phyloP scores from a whole-genome alignment of 2,329 filamentous ascomycete species.

The Eurotiales sp. region DNA sequence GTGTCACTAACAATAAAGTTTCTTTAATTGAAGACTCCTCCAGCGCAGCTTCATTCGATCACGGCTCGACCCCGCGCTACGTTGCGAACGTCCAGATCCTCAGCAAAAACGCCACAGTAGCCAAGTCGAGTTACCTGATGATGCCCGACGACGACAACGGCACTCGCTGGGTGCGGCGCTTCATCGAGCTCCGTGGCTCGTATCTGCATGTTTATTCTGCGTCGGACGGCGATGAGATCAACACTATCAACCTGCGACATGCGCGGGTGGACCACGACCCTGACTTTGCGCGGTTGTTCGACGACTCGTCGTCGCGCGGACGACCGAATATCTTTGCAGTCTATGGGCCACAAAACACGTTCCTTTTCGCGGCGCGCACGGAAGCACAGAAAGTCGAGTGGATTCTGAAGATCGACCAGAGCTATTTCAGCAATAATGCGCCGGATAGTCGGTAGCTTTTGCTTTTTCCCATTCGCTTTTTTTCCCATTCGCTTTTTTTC shows the following conservation, averaged over 20 bases:
- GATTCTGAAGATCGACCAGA: slow-evolving; percentile 93
- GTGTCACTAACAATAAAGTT: slow-evolving; percentile 23
- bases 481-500: not conserved
- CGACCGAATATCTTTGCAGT: slow-evolving; percentile 82
- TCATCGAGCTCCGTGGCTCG: slow-evolving; percentile 84
- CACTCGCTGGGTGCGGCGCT: slow-evolving; percentile 84
- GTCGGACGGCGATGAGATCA: slow-evolving; percentile 83
- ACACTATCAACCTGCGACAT: slow-evolving; percentile 82
- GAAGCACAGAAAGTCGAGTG: slow-evolving; percentile 94
- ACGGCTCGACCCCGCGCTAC: slow-evolving; percentile 56
- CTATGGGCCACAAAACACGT: slow-evolving; percentile 91
- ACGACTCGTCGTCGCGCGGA: slow-evolving; percentile 44
- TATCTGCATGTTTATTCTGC: slow-evolving; percentile 89
- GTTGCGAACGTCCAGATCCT: slow-evolving; percentile 73
- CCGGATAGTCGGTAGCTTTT: slow-evolving; percentile 15
- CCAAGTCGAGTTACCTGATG: slow-evolving; percentile 85
- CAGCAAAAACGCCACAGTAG: slow-evolving; percentile 72
- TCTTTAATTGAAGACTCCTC: slow-evolving; percentile 23
- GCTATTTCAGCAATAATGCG: slow-evolving; percentile 50
- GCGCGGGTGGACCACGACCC: slow-evolving; percentile 90
- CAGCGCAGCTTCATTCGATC: slow-evolving; percentile 27
- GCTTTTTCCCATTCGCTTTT: not conserved
- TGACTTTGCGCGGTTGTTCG: slow-evolving; percentile 74
- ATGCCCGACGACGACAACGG: slow-evolving; percentile 74
- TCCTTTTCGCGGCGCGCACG: slow-evolving; percentile 83